phyloP scores from a whole-genome alignment of 208 protist species.

The Trichomonas gallinae region DNA sequence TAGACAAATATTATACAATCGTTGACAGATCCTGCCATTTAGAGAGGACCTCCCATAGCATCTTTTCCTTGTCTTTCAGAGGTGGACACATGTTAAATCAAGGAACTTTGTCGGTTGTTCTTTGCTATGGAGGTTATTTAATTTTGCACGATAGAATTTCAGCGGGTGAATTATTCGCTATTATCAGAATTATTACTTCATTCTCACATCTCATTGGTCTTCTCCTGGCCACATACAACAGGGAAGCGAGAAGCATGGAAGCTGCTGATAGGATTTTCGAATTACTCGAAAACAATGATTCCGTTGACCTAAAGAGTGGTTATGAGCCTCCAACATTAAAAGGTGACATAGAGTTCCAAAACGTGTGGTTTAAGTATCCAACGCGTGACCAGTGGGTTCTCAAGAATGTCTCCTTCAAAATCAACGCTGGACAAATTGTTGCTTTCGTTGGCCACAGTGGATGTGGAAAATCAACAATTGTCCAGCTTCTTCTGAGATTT shows the following conservation, averaged over 20 bases:
- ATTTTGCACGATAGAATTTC: background rate
- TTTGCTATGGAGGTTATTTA: background rate
- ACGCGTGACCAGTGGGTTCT: background rate
- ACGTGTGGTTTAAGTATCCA: background rate
- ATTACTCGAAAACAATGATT: background rate
- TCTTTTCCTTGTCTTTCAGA: background rate
- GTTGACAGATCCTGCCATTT: background rate
- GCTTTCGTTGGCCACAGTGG: background rate
- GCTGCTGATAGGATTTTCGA: background rate
- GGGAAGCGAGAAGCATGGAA: background rate
- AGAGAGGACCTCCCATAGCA: background rate
- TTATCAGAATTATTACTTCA: background rate
- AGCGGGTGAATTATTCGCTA: background rate
- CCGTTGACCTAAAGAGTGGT: background rate
- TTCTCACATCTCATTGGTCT: background rate
- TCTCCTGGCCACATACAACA: background rate
- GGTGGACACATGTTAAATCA: background rate
- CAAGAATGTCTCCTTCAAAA: background rate
- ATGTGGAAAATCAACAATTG: background rate
- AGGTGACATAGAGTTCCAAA: background rate
- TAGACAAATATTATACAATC: background rate
- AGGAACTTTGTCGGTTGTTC: background rate
- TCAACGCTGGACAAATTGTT: background rate
- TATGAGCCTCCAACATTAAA: background rate
- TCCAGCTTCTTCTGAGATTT: background rate